These are phyloP conservation scores for Aspergillus conjunctus DNA, from an alignment of 495 filamentous ascomycete species.

Conservation along the genomic window DNA sequence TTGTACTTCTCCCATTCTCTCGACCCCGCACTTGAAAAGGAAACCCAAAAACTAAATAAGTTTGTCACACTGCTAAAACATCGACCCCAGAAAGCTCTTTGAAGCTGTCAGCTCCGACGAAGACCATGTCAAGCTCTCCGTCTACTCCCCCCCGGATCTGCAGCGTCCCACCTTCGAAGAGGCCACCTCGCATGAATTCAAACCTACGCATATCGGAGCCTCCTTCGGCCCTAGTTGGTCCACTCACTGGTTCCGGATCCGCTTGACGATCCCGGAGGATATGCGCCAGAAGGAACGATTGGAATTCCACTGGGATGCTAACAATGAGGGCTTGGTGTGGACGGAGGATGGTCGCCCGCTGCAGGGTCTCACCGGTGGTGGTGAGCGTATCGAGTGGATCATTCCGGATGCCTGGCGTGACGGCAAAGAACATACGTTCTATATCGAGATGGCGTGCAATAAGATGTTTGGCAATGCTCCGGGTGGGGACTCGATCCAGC, in stretches of 20 bases:
- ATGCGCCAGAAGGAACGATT: conserved; percentile 72
- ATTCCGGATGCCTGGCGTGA: conserved; percentile 78
- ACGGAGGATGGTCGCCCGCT: conserved; percentile 82
- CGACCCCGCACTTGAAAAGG: not conserved
- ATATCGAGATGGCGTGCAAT: conserved; percentile 98
- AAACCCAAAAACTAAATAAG: not conserved
- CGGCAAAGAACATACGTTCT: conserved; percentile 83
- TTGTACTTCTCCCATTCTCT: not conserved
- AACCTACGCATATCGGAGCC: conserved; percentile 70
- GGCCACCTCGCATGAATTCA: conserved; percentile 78
- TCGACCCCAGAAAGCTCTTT: conserved; percentile 63
- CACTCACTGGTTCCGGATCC: conserved; percentile 95
- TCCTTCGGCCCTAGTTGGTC: conserved; percentile 94
- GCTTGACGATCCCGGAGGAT: conserved; percentile 72
- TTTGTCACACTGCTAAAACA: conserved; percentile 1
- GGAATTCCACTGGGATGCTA: conserved; percentile 94
- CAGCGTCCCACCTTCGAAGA: conserved; percentile 87
- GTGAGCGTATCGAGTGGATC: conserved; percentile 88
- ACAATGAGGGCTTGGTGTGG: conserved; percentile 91
- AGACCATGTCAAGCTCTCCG: conserved; percentile 79
- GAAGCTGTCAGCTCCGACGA: conserved; percentile 71
- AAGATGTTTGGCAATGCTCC: conserved; percentile 95
- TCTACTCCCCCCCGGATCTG: conserved; percentile 80
- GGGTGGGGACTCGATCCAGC: conserved; percentile 84
- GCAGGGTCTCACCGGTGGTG: conserved; percentile 90